Percentiles rank a stretch among this genome's conserved stretches.
Evolutionary conservation across 306 rosid genomes (phyloP).

Genomic region (Lotus japonicus): DNA sequence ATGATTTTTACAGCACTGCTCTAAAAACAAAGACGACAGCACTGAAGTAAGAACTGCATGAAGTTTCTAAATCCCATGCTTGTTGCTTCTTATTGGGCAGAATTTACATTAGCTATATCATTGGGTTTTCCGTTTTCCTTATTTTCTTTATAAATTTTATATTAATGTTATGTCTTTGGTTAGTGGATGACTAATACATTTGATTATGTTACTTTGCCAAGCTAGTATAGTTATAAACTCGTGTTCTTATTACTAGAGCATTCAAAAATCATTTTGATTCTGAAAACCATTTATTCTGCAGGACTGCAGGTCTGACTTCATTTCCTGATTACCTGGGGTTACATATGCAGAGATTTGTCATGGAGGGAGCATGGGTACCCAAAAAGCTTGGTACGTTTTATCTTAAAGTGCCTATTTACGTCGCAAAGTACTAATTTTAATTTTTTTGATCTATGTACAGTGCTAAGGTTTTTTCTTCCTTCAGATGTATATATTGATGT

Average conservation of each 20-base stretch:
- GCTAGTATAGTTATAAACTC: neutral
- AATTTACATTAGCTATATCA: too few relatives aligned
- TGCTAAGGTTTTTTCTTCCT: slow-evolving; percentile 11
- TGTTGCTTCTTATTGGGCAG: slow-evolving; percentile 4
- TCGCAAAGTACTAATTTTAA: neutral
- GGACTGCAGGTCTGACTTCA: slow-evolving; percentile 82
- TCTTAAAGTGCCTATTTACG: too few relatives aligned
- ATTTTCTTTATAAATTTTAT: too few relatives aligned
- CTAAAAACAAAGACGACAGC: slow-evolving; percentile 88
- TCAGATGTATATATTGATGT: slow-evolving; percentile 94
- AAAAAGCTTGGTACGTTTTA: slow-evolving; percentile 87
- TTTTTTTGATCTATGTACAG: neutral
- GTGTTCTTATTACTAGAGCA: neutral
- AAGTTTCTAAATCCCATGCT: neutral
- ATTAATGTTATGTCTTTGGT: too few relatives aligned
- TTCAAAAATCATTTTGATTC: slow-evolving; percentile 15
- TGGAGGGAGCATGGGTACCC: slow-evolving; percentile 96
- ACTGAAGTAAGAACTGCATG: slow-evolving; percentile 52
- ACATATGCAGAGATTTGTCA: slow-evolving; percentile 92
- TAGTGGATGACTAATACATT: too few relatives aligned
- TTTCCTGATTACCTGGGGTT: slow-evolving; percentile 94
- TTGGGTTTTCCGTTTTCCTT: too few relatives aligned
- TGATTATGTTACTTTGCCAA: neutral
- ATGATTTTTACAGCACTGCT: slow-evolving; percentile 87
- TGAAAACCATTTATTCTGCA: slow-evolving; percentile 25